Evolutionary conservation across 495 filamentous ascomycete genomes (phyloP).

Genomic region (Trichoderma orchidacearum): DNA sequence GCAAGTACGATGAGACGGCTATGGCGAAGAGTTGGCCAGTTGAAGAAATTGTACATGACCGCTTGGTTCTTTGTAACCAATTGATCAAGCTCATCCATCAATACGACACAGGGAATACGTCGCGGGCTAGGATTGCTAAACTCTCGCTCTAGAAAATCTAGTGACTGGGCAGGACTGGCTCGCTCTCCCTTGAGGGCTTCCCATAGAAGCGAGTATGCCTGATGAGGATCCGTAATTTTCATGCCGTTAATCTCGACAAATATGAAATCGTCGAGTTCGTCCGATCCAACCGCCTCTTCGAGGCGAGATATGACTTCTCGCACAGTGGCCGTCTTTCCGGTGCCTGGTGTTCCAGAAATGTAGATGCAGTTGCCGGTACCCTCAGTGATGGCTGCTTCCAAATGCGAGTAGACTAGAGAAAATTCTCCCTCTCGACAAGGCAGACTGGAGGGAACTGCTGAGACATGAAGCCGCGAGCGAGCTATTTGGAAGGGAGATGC

Average conservation of each 20-base stretch:
- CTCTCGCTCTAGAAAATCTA: conserved; percentile 81
- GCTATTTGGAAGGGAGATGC: conserved; percentile 86
- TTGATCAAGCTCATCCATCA: conserved; percentile 99
- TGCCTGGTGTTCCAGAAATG: conserved; percentile 98
- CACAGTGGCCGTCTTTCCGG: conserved; percentile 95
- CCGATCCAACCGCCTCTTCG: conserved; percentile 66
- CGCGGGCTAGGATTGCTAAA: conserved; percentile 83
- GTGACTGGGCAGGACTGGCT: conserved; percentile 80
- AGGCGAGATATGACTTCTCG: conserved; percentile 87
- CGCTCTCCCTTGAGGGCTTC: conserved; percentile 89
- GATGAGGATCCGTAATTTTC: conserved; percentile 97
- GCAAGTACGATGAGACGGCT: conserved; percentile 89
- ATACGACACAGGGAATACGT: conserved; percentile 85
- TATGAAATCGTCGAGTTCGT: conserved; percentile 97
- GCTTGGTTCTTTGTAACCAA: conserved; percentile 94
- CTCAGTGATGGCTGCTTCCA: conserved; percentile 88
- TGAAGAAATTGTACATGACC: conserved; percentile 99
- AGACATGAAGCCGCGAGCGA: conserved; percentile 80
- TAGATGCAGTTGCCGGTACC: conserved; percentile 94
- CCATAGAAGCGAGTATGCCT: conserved; percentile 92
- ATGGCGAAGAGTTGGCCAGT: conserved; percentile 91
- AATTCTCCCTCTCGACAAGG: conserved; percentile 93
- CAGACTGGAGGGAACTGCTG: conserved; percentile 73
- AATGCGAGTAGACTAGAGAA: conserved; percentile 76
- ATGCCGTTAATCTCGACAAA: conserved; percentile 99